These are phyloP conservation scores for Geotrichum cucujoidarum DNA, from an alignment of 1,139 yeast genomes.

Conservation along the genomic window DNA sequence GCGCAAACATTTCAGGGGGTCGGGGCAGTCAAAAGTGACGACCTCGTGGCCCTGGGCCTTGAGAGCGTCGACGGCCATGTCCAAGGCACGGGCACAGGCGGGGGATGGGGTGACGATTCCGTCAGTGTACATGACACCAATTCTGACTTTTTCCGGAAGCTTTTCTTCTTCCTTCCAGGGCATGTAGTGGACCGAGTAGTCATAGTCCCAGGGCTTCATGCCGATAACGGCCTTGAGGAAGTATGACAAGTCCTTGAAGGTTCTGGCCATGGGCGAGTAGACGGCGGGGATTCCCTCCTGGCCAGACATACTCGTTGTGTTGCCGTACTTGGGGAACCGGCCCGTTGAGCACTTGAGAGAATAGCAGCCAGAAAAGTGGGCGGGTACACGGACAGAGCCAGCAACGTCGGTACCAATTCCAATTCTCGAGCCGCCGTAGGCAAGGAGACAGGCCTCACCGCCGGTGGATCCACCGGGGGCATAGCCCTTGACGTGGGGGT, in stretches of 20 bases:
- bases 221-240: slow-evolving; percentile 54
- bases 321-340: slow-evolving; percentile 46
- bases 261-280: slow-evolving; percentile 54
- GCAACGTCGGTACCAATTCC: slow-evolving; percentile 59
- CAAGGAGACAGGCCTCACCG: slow-evolving; percentile 48
- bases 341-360: slow-evolving; percentile 47
- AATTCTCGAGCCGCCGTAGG: slow-evolving; percentile 44
- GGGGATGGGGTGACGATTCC: slow-evolving; percentile 54
- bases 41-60: slow-evolving; percentile 54
- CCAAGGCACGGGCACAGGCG: slow-evolving; percentile 55
- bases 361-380: slow-evolving; percentile 47
- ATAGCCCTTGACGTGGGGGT: slow-evolving; percentile 40
- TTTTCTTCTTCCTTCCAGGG: slow-evolving; percentile 53
- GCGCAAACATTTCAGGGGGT: slow-evolving; percentile 39
- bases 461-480: slow-evolving; percentile 50
- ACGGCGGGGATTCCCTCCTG: slow-evolving; percentile 54
- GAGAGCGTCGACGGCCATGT: slow-evolving; percentile 44
- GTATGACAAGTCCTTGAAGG: slow-evolving; percentile 59
- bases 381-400: slow-evolving; percentile 52
- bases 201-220: slow-evolving; percentile 62
- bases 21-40: slow-evolving; percentile 54
- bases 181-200: slow-evolving; percentile 50
- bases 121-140: slow-evolving; percentile 45
- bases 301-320: slow-evolving; percentile 51
- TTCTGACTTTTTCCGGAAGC: slow-evolving; percentile 43